Conservation (phyloP, 225 moss, liverwort and hornwort genomes). For the Polytrichum formosum region DNA sequence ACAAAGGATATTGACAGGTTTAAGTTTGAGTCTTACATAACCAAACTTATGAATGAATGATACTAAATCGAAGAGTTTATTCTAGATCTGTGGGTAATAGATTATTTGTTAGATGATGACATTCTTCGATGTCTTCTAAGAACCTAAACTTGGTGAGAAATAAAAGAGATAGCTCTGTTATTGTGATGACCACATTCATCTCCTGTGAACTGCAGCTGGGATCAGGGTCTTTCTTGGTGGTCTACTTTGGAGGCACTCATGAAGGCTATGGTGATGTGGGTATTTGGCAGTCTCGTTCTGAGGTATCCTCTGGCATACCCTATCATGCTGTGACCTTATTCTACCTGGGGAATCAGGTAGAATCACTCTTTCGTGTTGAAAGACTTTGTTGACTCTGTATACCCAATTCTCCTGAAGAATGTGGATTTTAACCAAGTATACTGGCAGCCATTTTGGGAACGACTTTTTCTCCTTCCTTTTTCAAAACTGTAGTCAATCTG, state of each 20-base stretch:
- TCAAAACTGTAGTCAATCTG: too few relatives aligned
- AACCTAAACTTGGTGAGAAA: background rate
- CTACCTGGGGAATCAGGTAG: too few relatives aligned
- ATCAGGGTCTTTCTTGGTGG: constrained; percentile 56
- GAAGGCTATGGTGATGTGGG: constrained; percentile 72
- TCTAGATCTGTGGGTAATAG: background rate
- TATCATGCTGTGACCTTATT: background rate
- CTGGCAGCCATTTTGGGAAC: too few relatives aligned
- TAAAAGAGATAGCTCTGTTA: background rate
- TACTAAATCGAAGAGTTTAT: too few relatives aligned
- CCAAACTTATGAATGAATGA: too few relatives aligned
- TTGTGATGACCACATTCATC: background rate
- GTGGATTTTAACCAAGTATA: too few relatives aligned
- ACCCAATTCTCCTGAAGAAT: too few relatives aligned
- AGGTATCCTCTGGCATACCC: constrained; percentile 30
- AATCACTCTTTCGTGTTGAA: too few relatives aligned
- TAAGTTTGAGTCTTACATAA: too few relatives aligned
- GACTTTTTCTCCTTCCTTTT: too few relatives aligned
- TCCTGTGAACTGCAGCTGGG: constrained; percentile 32
- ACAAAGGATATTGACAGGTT: too few relatives aligned
- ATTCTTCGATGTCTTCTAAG: background rate
- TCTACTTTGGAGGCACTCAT: constrained; percentile 73
- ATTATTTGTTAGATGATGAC: background rate
- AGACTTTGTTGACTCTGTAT: too few relatives aligned
- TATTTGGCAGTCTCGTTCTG: constrained; percentile 71